Conservation (phyloP, 2,329 filamentous ascomycete genomes). For the Sporothrix mexicana region DNA sequence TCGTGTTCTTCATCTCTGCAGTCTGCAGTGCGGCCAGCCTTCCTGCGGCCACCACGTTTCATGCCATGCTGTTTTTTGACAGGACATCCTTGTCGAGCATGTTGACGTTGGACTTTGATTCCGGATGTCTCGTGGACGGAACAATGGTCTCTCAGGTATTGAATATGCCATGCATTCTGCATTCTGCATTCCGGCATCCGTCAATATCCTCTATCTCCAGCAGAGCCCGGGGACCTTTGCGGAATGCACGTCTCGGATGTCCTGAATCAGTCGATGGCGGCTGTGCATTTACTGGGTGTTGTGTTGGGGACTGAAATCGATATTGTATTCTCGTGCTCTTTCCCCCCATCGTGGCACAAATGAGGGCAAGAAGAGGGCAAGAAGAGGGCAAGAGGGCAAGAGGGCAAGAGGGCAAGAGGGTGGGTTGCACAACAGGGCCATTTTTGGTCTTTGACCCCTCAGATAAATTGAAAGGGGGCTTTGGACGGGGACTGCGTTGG, state of each 20-base stretch:
- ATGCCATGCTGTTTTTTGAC: constrained; percentile 14
- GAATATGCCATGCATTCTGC: constrained; percentile 6
- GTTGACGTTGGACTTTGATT: no score
- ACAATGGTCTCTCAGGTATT: neutral
- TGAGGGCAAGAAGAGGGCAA: neutral
- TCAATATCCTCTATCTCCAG: no score
- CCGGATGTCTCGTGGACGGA: neutral
- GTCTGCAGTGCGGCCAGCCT: neutral
- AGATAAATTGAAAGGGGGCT: neutral
- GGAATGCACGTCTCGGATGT: constrained; percentile 10
- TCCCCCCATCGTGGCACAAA: neutral
- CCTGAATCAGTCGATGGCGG: constrained; percentile 21
- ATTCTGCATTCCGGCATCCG: neutral
- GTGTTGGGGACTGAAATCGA: neutral
- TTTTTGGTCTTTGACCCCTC: neutral
- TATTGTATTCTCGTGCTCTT: neutral
- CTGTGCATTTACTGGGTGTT: neutral
- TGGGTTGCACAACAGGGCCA: constrained; percentile 13
- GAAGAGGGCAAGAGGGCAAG: neutral
- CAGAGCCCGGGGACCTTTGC: no score
- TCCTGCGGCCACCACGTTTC: constrained; percentile 12
- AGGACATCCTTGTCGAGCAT: neutral
- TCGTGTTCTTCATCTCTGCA: neutral
- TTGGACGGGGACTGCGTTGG: neutral
- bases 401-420: neutral